Conservation (phyloP, 2,329 filamentous ascomycete genomes). For the Curvularia lunata region DNA sequence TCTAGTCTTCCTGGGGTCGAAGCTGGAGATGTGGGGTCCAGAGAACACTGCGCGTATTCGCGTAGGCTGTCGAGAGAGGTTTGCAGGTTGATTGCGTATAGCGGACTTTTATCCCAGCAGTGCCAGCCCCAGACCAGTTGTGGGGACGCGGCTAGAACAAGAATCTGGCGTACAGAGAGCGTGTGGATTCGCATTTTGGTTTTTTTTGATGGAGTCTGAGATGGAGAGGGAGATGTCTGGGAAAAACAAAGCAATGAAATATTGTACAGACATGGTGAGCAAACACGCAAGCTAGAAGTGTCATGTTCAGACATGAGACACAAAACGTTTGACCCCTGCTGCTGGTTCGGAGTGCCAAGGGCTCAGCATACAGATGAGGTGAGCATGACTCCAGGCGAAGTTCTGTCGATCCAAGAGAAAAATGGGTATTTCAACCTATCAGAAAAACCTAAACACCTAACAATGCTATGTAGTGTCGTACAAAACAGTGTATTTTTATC, state of each 20-base stretch:
- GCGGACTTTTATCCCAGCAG: slow-evolving; percentile 35
- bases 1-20: not conserved
- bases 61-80: slow-evolving; percentile 18
- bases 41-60: slow-evolving; percentile 10
- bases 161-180: not conserved
- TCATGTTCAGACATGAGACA: slow-evolving; percentile 24
- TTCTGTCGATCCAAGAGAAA: slow-evolving; percentile 7
- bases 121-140: slow-evolving; percentile 22
- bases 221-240: not conserved
- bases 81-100: slow-evolving; percentile 19
- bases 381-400: not conserved
- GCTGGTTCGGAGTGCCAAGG: slow-evolving; percentile 23
- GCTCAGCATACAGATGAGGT: slow-evolving; percentile 13
- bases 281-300: not conserved
- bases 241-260: not conserved
- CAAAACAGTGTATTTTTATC: slow-evolving; percentile 2
- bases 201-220: not conserved
- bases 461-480: slow-evolving; percentile 24
- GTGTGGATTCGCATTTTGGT: not conserved
- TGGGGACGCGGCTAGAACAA: slow-evolving; percentile 3
- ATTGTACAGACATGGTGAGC: not conserved
- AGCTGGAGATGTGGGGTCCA: not conserved
- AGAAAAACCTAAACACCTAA: slow-evolving; percentile 33
- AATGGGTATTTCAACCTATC: slow-evolving; percentile 26
- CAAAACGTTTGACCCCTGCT: slow-evolving; percentile 20